Evolutionary conservation across 1,284 basidiomycete genomes (phyloP), one percentile per base, ranked within the genome.

Genomic region (Moesziomyces antarcticus): DNA sequence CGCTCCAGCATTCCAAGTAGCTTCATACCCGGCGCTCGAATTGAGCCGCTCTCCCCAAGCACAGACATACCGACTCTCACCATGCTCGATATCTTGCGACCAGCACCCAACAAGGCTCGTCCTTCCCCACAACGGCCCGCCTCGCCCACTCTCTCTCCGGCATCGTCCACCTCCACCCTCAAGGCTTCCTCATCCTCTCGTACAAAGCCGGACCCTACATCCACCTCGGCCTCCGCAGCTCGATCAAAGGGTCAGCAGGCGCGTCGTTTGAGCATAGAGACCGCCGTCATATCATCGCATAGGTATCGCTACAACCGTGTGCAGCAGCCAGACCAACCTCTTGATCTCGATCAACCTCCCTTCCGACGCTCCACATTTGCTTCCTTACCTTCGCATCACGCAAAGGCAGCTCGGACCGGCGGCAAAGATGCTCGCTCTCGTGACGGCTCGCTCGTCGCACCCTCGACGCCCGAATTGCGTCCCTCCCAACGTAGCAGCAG

Each of bases 101-200:
- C 66, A 22, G 56, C 66, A 37, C 33, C 56, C 3, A 50, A n/a
- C 51, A 56, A 63, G 45, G 27, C 47, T 44, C 59, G 56, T 41
- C 10, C 53, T 18, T 33, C 41, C 22, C 25, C 18, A n/a, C 55
- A 18, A 24, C 47, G 37, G 5, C 24, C 66, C 21, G 46, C 56
- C 9, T 62, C 66, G 5, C 66, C 62, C 6, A 40, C 56, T 22
- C 35, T 52, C n/a, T 74, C 72, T 1, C 72, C 72, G 5, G 72
- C 72, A 14, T 74, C 72, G 7, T 74, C 72, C 24, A 74, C 66
- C 24, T 74, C 72, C 9, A 74, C 66, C 7, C 52, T 74, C 24
- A 69, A 60, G 20, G 70, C 70, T 5, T 63, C 69, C 2, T 65
- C 56, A 27, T 54, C 55, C 16, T 53, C 55, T 20, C 55, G 48